Conservation (phyloP, 371 early-diverging fungal species). For the Zychaea mexicana region DNA sequence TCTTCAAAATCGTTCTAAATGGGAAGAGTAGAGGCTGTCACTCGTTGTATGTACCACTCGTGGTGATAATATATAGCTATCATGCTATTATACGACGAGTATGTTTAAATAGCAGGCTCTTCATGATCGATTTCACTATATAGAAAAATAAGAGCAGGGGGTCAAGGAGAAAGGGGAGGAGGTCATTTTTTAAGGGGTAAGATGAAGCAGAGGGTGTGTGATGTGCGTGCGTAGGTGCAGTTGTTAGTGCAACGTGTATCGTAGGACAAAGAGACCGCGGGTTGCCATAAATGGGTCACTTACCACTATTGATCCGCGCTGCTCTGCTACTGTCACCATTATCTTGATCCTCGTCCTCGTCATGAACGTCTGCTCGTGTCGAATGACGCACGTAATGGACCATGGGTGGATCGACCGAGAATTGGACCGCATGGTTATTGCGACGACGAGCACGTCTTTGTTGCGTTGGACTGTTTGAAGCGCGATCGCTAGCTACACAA, state of each 20-base stretch:
- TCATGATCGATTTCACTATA: conserved; percentile 12
- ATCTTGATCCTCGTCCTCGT: neutral
- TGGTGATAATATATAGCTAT: neutral
- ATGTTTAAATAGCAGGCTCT: neutral
- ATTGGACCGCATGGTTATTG: conserved; percentile 13
- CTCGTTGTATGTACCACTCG: too few relatives aligned
- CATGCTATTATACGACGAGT: neutral
- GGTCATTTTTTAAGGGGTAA: neutral
- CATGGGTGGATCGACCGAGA: conserved; percentile 17
- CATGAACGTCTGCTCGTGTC: neutral
- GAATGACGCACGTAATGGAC: conserved; percentile 1
- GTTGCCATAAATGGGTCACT: neutral
- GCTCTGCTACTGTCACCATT: neutral
- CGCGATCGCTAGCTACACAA: too few relatives aligned
- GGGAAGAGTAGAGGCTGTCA: too few relatives aligned
- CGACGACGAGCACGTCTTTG: neutral
- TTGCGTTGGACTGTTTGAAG: neutral
- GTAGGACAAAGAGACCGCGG: neutral
- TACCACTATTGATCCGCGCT: neutral
- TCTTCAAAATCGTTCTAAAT: neutral
- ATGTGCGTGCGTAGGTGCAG: neutral
- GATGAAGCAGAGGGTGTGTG: neutral
- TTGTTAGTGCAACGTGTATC: neutral
- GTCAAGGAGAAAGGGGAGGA: neutral
- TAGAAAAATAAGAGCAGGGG: neutral